Percentiles rank a stretch among this genome's conserved stretches.
Evolutionary conservation across 106 monocot species (phyloP).

Genomic region (Narthecium ossifragum): DNA sequence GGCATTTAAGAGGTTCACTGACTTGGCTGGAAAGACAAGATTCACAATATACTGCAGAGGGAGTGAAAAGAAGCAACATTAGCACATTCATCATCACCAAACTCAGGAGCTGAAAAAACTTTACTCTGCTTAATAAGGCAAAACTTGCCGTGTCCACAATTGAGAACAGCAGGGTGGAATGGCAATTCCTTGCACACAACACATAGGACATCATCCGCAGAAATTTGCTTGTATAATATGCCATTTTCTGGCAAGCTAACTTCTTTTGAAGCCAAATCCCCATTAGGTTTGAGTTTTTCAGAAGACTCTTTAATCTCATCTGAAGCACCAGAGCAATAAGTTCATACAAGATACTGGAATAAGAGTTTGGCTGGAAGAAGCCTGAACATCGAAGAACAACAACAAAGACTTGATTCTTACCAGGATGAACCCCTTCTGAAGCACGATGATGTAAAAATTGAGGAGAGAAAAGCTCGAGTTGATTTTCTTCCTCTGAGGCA

Average conservation of each 20-base stretch:
- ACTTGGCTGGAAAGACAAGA: slow-evolving; percentile 25
- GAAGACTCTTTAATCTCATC: not conserved
- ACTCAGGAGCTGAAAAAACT: not conserved
- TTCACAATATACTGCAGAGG: slow-evolving; percentile 43
- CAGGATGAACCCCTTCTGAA: slow-evolving; percentile 11
- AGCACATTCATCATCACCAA: not conserved
- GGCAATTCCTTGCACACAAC: slow-evolving; percentile 26
- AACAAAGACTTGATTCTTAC: slow-evolving; percentile 13
- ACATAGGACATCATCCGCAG: slow-evolving; percentile 25
- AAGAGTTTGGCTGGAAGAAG: no score
- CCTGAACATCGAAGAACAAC: not conserved
- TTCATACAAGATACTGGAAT: not conserved
- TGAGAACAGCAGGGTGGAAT: slow-evolving; percentile 38
- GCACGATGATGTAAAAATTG: slow-evolving; percentile 21
- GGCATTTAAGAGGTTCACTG: slow-evolving; percentile 29
- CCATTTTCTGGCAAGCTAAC: slow-evolving; percentile 8
- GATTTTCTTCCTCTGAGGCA: slow-evolving; percentile 54
- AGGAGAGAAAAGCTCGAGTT: slow-evolving; percentile 35
- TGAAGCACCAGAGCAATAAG: not conserved
- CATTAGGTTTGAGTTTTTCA: not conserved
- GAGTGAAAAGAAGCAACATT: not conserved
- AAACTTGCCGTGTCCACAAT: slow-evolving; percentile 44
- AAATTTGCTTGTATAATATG: slow-evolving; percentile 9
- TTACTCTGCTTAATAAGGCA: not conserved
- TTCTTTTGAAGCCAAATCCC: slow-evolving; percentile 1